Conservation (phyloP, 495 filamentous ascomycete genomes). For the Niebla homalea region DNA sequence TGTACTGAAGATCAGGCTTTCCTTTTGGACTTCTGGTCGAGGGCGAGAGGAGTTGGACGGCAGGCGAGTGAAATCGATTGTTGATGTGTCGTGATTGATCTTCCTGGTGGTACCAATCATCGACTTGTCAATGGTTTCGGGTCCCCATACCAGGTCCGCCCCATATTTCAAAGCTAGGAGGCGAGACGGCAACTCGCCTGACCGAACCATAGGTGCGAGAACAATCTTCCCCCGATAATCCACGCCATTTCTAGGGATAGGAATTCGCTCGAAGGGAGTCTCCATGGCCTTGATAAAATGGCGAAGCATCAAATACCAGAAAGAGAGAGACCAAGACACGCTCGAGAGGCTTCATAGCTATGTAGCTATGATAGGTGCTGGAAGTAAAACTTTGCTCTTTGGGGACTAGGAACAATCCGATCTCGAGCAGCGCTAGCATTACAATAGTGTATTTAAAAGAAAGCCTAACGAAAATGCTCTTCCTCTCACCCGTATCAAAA, state of each 20-base stretch:
- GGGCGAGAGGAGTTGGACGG: slow-evolving; percentile 50
- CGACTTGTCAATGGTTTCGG: slow-evolving; percentile 82
- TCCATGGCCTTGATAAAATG: slow-evolving; percentile 39
- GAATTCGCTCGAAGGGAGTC: slow-evolving; percentile 46
- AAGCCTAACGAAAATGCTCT: no score
- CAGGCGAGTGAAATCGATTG: slow-evolving; percentile 68
- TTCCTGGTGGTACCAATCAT: slow-evolving; percentile 74
- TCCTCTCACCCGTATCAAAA: no score
- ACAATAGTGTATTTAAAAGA: no score
- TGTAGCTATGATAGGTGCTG: no score
- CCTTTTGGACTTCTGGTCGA: slow-evolving; percentile 34
- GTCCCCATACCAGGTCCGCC: slow-evolving; percentile 94
- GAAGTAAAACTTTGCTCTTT: no score
- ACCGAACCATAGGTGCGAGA: slow-evolving; percentile 93
- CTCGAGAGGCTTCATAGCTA: no score
- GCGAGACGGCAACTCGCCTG: slow-evolving; percentile 82
- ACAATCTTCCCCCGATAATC: slow-evolving; percentile 90
- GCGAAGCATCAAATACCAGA: slow-evolving; percentile 27
- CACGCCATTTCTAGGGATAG: slow-evolving; percentile 77
- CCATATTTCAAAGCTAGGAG: slow-evolving; percentile 84
- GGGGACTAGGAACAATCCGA: no score
- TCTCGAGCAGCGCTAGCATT: no score
- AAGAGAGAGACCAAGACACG: no score
- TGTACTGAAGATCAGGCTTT: slow-evolving; percentile 70
- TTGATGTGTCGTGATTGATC: slow-evolving; percentile 56